Evolutionary conservation across 306 rosid genomes (phyloP), one percentile per base, ranked within the genome.

Genomic region (Medicago arabica): DNA sequence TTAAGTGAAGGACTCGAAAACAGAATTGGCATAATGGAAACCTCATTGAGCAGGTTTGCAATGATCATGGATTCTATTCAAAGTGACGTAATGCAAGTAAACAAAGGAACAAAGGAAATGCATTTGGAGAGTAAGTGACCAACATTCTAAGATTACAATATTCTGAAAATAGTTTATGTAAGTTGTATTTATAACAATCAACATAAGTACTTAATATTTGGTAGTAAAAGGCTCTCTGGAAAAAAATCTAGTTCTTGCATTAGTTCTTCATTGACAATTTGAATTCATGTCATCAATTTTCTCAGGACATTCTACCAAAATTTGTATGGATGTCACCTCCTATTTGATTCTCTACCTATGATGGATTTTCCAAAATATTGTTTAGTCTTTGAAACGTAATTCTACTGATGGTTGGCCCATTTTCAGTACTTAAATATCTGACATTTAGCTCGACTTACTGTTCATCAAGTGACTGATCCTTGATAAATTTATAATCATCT

Each of bases 51-150:
- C 80, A 89, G 90, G 86, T 88, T 91, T 39, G 90, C 90, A 50
- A 92, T 92, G 92, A 86, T 90, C 77, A 80, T 96, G 94, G 99
- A 96, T 84, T 96, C 99, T 84, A 71, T 96, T 73, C 98, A 90
- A 75, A 84, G 88, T 70, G 98, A 96, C 21, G 80, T 89, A 41
- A 86, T 96, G 89, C 98, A 96, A 82, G 87, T 83, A 81, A 88
- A 82, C 88, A 92, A 83, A 83, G 99, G 96, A 75, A 88, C 87
- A 78, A 92, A 96, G 85, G 97, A 96, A 79, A 75, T 86, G 68
- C 80, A 49, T 55, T 67, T 92, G 67, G 97, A 92, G 77, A 84
- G 99, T 95, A 85, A 87, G 99, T 83, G 25, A 67, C 69, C 76
- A 67, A 59, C 9, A 53, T 70, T 62, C 62, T 69, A 68, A 61